Base-by-base conservation (phyloP, 441 rosid species). In the Erysimum pusillum region DNA sequence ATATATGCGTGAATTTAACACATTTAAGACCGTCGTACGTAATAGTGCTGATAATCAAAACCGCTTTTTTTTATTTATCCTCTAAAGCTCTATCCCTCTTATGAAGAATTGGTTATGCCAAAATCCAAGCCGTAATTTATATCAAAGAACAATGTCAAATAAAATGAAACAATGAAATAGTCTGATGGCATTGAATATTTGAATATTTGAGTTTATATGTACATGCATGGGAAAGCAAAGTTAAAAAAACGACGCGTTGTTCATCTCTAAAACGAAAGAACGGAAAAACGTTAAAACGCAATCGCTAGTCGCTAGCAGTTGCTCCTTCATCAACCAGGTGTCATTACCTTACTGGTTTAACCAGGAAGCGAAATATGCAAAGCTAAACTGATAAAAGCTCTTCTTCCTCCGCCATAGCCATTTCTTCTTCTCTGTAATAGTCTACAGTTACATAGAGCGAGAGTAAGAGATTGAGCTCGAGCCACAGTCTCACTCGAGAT, bases 251-350 rank as follows among this genome's bases (percentile, higher is more conserved):
- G 64, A 51, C 69, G 14, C 15, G 60, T 1, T 11, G 56, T 78
- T 51, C 28, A 2, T 17, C 2, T 52, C 28, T 12, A 18, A 28
- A 73, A 10, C 17, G 0, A 22, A 42, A 17, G 3, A 78, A 62
- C 61, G 44, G 31, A 0, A 73, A 44, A 15, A 14, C 53, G 59
- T 60, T 31, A 22, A 22, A 39, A 39, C 9, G 15, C 20, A 51
- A 72, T 78, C 51, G 59, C 52, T 59, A 12, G 13, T 44, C 28
- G 28, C 15, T 7, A n/a, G 3, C 66, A 15, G 18, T 9, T 14
- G 8, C 42, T 61, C n/a, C 15, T 18, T 44, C 32, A 73, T 78
- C 78, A 61, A 73, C 78, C 78, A 78, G 78, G 81, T 73, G 81
- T 68, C 78, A 1, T 13, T 28, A 7, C 3, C 2, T 57, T 20